Evolutionary conservation across 768 basidiomycete genomes (phyloP), one percentile per base, ranked within the genome.

Genomic region (Gymnopilus junonius): DNA sequence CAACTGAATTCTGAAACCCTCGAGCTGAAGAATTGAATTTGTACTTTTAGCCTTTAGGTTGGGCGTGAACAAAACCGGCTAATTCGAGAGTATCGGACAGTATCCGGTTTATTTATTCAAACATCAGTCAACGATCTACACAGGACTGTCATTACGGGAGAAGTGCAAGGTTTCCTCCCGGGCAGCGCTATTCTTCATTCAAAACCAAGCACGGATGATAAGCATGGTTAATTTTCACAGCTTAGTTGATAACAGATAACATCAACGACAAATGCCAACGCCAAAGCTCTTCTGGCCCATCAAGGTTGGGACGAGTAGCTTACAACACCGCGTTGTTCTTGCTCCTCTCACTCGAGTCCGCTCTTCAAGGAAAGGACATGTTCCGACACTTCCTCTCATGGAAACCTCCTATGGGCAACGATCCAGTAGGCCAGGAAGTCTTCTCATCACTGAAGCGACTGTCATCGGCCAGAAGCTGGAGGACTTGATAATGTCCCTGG

Each of bases 371-470:
- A 67, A 21, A 77, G 82, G 79, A 72, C 73, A 75, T 62, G 71
- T 77, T 8, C 77, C 78, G 14, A 64, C 69, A 4, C 42, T 77
- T 1, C 77, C 75, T 12, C 45, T 81, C 1, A 75, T 77, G 23
- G 69, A 75, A 53, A 74, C 76, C 17, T 86, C 85, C 70, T 87
- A 86, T 66, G 58, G 72, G 1, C 87, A 87, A 67, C 80, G 86
- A 1, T 78, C 75, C 8, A 74, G 75, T 39, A 64, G 71, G 0
- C 79, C 82, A 0, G 88, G 88, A 0, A 87, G 83, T 0, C 72
- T 90, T 11, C 73, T 87, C 42, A 79, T 91, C 61, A 73, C 85
- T 2, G 88, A 91, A 71, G 88, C 79, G 0, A 87, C 87, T 1
- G 75, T 81, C 56, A 83, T 91, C 50, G 83, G 0, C 71, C 73